Base-by-base conservation (phyloP, 345 rosid genomes). In the Leavenworthia alabamica region DNA sequence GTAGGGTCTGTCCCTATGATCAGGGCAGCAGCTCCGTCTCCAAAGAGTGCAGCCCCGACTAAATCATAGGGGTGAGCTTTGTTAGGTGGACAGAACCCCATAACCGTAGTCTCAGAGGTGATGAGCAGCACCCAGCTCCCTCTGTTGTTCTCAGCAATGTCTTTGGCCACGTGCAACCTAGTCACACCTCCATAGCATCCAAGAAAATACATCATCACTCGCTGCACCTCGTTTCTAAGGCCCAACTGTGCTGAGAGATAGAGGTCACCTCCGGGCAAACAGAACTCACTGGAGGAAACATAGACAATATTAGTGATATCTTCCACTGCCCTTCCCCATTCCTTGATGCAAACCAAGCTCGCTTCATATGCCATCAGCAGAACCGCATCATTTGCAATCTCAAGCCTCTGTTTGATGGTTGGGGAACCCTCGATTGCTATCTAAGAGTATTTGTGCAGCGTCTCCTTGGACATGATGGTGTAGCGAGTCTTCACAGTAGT, bases 11-110 rank as follows among this genome's bases (percentile, higher is more conserved):
- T 79, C 61, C 96, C 93, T 2, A 92, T 66, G 23, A 92, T 74
- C 14, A 68, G 85, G 6, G 95, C 95, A 0, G 95, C 96, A 7
- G 95, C 95, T 4, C 96, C 98, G 10, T 92, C 96, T 2, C 93
- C 98, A n/a, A 92, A 92, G n/a, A 92, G 87, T 26, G 98, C 95
- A 4, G 95, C 96, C 36, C 96, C 96, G 4, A 92, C 98, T 8
- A 92, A 83, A 62, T 88, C 89, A 10, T 92, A 88, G 36, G 93
- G 98, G 65, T 89, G 90, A 13, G 81, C 75, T 48, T 81, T 86
- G 81, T 79, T 86, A 2, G 90, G 96, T 0, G 98, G 98, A 5
- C 90, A 83, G 62, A 86, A 92, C 11, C 93, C 96, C 8, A 92
- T 82, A 45, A 92, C 86, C 29, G 94, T 88, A 1, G 93, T 88